Evolutionary conservation across 2,329 filamentous ascomycete genomes (phyloP), one percentile per base, ranked within the genome.

Genomic region (Colletotrichum gigasporum): DNA sequence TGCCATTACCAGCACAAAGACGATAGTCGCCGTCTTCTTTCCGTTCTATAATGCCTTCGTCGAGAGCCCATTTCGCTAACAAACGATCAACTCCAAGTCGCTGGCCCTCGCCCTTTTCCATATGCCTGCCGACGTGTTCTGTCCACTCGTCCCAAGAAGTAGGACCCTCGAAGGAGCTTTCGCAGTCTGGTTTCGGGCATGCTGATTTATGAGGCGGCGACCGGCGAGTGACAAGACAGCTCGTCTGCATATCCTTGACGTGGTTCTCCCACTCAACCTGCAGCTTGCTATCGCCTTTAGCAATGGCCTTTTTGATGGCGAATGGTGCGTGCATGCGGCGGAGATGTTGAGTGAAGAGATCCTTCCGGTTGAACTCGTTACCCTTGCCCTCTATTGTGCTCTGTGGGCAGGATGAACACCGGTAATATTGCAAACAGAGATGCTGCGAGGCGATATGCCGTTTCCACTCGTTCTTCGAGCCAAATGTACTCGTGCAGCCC

Each of bases 391-490:
- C 85, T 0, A 78, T 76, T 2, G 80, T 80, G 60, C 78, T 83
- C 61, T 83, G 81, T 0, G 86, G 84, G 63, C 88, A 90, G 2
- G 84, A 80, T 0, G 88, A 90, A 68, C 88, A 90, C 18, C 88
- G 83, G 70, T 90, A 90, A 69, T 85, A 90, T 50, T 85, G 85
- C 16, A 90, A 74, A 68, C 88, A 90, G 20, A 99, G 85, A 78
- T 99, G 96, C 70, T 97, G 93, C 0, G 93, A 97, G 14, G 89
- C 87, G 73, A 97, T 93, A 73, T 99, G 96, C 3, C 95, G 88
- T 77, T 98, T 98, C 95, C 95, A 99, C 76, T 98, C 95, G 73
- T 98, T 97, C 79, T 97, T 98, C 14, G 92, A 95, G 1, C 90
- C 90, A 75, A 98, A 97, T 0, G 89, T 92, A 69, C 93, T 94